phyloP scores from a whole-genome alignment of 129 eudicot species.

The Pseudognaphalium luteoalbum region DNA sequence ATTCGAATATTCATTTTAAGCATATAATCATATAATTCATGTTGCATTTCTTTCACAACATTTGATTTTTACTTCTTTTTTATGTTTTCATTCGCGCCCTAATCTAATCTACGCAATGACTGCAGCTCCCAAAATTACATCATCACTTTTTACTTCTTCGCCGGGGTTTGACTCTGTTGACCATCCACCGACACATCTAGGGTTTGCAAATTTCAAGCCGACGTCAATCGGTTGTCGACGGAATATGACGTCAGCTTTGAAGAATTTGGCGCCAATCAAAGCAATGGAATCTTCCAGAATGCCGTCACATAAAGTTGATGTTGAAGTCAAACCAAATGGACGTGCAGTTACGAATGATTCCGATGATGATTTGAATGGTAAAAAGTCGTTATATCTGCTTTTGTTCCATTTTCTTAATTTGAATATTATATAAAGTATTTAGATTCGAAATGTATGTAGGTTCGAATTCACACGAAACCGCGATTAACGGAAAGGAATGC shows the following conservation, averaged over 20 bases:
- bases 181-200: constrained; percentile 27
- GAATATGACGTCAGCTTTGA: constrained; percentile 13
- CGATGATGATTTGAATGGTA: constrained; percentile 37
- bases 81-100: constrained; percentile 25
- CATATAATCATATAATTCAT: too few species aligned
- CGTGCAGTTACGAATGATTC: constrained; percentile 17
- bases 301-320: constrained; percentile 25
- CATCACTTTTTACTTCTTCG: constrained; percentile 15
- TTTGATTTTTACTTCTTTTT: constrained; percentile 5
- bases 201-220: constrained; percentile 13
- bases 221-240: background rate
- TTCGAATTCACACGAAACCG: constrained; percentile 24
- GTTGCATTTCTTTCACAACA: background rate
- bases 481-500: constrained; percentile 38
- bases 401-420: background rate
- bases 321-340: constrained; percentile 28
- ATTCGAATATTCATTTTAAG: too few species aligned
- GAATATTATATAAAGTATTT: background rate
- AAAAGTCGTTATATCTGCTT: background rate
- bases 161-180: background rate
- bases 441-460: constrained; percentile 25
- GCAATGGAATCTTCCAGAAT: constrained; percentile 51
- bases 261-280: constrained; percentile 49
- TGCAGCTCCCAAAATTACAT: constrained; percentile 12
- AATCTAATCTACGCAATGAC: constrained; percentile 24